These are phyloP conservation scores for Cornus controversa DNA, from an alignment of 148 eudicot species.

Conservation along the genomic window DNA sequence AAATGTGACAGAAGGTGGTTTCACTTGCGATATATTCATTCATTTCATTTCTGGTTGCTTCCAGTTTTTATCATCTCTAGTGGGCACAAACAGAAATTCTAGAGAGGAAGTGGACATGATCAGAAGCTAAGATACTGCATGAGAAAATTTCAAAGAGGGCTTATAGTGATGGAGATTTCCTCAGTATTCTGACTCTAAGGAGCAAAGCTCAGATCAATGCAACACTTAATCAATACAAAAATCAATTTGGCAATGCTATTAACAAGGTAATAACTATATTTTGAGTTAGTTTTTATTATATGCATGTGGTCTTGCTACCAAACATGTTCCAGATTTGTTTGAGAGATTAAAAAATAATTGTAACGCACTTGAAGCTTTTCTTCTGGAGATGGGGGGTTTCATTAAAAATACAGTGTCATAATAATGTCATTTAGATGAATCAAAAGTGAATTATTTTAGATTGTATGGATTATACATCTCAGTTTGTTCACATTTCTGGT, in stretches of 20 bases:
- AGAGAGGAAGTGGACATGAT: not conserved
- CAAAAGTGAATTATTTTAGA: not conserved
- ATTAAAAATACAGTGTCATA: not conserved
- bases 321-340: no score
- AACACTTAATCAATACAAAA: not conserved
- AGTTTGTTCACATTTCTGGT: not conserved
- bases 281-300: not conserved
- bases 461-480: not conserved
- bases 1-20: no score
- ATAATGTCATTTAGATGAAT: no score
- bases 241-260: not conserved
- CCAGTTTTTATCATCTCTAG: not conserved
- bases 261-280: not conserved
- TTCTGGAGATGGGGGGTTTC: no score
- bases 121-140: slow-evolving; percentile 1
- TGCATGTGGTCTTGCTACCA: no score
- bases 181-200: not conserved
- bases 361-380: no score
- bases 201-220: not conserved
- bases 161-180: not conserved
- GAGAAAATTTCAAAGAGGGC: not conserved
- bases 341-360: no score
- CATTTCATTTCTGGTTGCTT: not conserved
- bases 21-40: no score
- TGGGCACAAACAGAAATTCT: not conserved